phyloP scores from a whole-genome alignment of 371 early-diverging fungal genomes.

The Saksenaea vasiformis region DNA sequence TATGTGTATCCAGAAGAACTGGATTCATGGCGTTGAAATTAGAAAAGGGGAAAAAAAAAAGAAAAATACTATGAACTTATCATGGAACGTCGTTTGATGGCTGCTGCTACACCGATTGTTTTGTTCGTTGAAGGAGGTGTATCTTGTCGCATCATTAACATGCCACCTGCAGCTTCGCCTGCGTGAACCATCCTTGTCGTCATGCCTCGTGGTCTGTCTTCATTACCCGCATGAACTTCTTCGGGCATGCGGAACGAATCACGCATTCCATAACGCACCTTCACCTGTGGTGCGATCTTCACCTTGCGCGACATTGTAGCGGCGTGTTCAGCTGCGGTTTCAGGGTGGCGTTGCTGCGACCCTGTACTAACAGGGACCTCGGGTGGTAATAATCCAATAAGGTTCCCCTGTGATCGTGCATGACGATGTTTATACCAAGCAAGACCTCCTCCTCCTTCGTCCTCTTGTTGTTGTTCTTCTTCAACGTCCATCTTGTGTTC shows the following conservation, averaged over 20 bases:
- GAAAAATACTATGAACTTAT: not conserved
- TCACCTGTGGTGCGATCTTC: slow-evolving; percentile 39
- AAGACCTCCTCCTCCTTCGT: not conserved
- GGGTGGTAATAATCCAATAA: slow-evolving; percentile 30
- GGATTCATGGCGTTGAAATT: slow-evolving; percentile 43
- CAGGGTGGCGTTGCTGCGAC: slow-evolving; percentile 3
- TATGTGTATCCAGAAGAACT: slow-evolving; percentile 62
- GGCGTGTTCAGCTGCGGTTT: not conserved
- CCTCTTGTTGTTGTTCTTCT: not conserved
- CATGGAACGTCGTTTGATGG: slow-evolving; percentile 17
- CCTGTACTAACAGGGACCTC: slow-evolving; percentile 3
- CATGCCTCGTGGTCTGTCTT: slow-evolving; percentile 1
- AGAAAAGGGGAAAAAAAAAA: slow-evolving; percentile 6
- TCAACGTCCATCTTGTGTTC: not conserved
- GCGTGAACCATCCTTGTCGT: slow-evolving; percentile 23
- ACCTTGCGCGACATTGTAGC: slow-evolving; percentile 23
- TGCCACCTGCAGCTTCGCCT: slow-evolving; percentile 49
- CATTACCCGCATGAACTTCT: slow-evolving; percentile 22
- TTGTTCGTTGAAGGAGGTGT: not conserved
- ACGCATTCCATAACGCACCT: slow-evolving; percentile 38
- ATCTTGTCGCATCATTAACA: slow-evolving; percentile 46
- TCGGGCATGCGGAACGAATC: slow-evolving; percentile 34
- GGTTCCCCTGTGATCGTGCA: slow-evolving; percentile 38
- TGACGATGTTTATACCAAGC: slow-evolving; percentile 26
- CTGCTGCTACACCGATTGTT: slow-evolving; percentile 15